Conservation (phyloP, 305 asterid species). For the Solanum hybrid region DNA sequence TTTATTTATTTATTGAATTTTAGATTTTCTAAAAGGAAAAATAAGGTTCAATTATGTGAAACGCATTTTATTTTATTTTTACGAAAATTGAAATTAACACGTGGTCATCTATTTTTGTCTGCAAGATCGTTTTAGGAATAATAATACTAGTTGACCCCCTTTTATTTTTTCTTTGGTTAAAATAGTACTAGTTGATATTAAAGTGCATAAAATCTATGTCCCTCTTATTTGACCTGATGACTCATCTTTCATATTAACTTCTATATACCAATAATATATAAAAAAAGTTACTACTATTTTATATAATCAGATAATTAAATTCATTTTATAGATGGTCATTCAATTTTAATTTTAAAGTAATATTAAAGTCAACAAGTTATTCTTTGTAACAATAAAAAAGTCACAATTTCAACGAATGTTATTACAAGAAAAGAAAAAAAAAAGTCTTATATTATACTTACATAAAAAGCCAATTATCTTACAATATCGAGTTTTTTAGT, state of each 20-base stretch:
- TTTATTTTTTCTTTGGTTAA: background rate
- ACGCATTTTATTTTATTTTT: background rate
- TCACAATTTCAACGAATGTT: too few species aligned
- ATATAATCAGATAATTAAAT: background rate
- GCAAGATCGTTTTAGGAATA: background rate
- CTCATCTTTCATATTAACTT: background rate
- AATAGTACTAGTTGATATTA: background rate
- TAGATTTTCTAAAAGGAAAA: too few species aligned
- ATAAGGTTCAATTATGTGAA: background rate
- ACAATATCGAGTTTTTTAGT: background rate
- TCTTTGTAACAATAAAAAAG: background rate
- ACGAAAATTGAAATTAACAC: background rate
- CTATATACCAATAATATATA: too few species aligned
- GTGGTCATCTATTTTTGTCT: background rate
- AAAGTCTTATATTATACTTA: too few species aligned
- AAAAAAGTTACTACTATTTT: too few species aligned
- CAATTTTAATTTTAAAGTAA: background rate
- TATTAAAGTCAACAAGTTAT: background rate
- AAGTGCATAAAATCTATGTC: background rate
- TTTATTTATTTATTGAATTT: too few species aligned
- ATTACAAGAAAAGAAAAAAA: too few species aligned
- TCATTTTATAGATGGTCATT: background rate
- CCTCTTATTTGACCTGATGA: background rate
- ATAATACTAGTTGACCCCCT: background rate
- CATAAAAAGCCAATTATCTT: background rate